These are phyloP conservation scores for Plasmodium berghei DNA, from an alignment of 169 alveolate genomes.

Conservation along the genomic window DNA sequence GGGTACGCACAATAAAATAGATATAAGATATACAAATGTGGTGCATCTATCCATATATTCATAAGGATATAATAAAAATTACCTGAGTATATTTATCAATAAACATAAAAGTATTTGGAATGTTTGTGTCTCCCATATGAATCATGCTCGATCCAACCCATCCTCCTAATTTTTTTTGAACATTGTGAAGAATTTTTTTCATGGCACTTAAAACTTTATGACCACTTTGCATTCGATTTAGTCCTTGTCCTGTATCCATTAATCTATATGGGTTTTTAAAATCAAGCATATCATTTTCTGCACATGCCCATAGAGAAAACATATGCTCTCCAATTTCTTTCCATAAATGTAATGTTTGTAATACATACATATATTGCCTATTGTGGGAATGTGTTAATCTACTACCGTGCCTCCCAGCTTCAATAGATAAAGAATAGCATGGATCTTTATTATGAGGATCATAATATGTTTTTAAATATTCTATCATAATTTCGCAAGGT, in stretches of 20 bases:
- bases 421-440: conserved; percentile 83
- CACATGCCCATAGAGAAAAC: conserved; percentile 92
- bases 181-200: conserved; percentile 87
- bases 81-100: conserved; percentile 93
- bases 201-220: conserved; percentile 85
- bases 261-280: conserved; percentile 88
- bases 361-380: conserved; percentile 91
- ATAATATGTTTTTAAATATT: conserved; percentile 82
- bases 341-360: conserved; percentile 94
- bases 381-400: conserved; percentile 92
- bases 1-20: too few relatives aligned
- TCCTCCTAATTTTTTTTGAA: conserved; percentile 87
- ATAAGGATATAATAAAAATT: not conserved
- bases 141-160: conserved; percentile 95
- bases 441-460: conserved; percentile 85
- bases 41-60: conserved; percentile 3
- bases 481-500: conserved; percentile 90
- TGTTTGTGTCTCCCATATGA: conserved; percentile 94
- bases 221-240: conserved; percentile 86
- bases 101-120: conserved; percentile 94
- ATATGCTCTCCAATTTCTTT: conserved; percentile 92
- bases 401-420: conserved; percentile 87
- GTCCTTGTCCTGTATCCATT: conserved; percentile 93
- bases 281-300: conserved; percentile 92
- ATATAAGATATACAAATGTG: not conserved